A percentile compares a stretch with the other conserved stretches of the same genome.
These are phyloP conservation scores for Trichophyton schoenleinii DNA, from an alignment of 2,329 filamentous ascomycete species.

Conservation along the genomic window DNA sequence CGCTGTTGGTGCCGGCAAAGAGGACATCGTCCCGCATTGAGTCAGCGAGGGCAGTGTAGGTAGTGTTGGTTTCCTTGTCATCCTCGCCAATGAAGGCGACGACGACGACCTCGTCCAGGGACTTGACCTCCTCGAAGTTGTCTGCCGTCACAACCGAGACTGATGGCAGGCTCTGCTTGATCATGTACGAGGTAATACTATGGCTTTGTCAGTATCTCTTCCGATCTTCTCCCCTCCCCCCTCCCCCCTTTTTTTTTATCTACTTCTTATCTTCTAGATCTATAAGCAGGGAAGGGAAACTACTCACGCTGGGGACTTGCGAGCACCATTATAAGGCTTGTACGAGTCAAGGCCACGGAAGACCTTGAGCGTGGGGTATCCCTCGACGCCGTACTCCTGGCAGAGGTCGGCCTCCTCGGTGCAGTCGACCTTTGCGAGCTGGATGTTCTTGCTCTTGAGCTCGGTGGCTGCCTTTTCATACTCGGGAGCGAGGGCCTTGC, in stretches of 20 bases:
- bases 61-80: slow-evolving; percentile 75
- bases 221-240: too few relatives aligned
- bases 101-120: slow-evolving; percentile 87
- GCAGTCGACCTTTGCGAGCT: slow-evolving; percentile 56
- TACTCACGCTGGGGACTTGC: slow-evolving; percentile 63
- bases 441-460: slow-evolving; percentile 38
- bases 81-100: slow-evolving; percentile 73
- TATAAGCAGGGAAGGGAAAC: not conserved
- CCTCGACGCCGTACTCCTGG: slow-evolving; percentile 80
- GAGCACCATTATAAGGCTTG: slow-evolving; percentile 71
- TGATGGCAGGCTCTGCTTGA: slow-evolving; percentile 90
- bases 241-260: too few relatives aligned
- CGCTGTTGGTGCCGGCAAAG: slow-evolving; percentile 79
- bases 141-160: slow-evolving; percentile 73
- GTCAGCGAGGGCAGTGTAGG: slow-evolving; percentile 61
- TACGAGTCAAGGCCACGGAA: slow-evolving; percentile 83
- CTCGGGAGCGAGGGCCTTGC: slow-evolving; percentile 73
- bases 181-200: slow-evolving; percentile 75
- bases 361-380: slow-evolving; percentile 97
- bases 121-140: slow-evolving; percentile 91
- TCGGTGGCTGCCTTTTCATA: slow-evolving; percentile 39
- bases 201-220: slow-evolving; percentile 14
- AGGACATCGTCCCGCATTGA: slow-evolving; percentile 79
- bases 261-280: not conserved
- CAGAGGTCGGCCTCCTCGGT: slow-evolving; percentile 89